Evolutionary conservation across 2,329 filamentous ascomycete species (phyloP).

Genomic region (Xylaria sp.): DNA sequence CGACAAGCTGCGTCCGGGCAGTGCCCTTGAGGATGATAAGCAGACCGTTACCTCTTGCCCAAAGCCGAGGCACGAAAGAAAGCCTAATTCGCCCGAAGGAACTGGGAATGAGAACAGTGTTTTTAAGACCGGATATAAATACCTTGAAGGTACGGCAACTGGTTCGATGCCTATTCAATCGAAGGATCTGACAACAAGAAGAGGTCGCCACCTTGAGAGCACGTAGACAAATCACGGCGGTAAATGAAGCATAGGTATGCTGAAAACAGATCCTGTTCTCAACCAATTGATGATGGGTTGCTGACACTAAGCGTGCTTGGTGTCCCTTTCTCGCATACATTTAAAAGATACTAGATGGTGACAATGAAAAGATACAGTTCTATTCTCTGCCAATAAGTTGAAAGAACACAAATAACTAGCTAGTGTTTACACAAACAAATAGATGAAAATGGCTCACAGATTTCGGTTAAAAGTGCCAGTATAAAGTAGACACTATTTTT

Average conservation of each 20-base stretch:
- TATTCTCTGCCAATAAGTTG: background rate
- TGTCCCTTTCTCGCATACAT: background rate
- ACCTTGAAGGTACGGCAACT: conserved; percentile 19
- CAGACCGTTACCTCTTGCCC: conserved; percentile 1
- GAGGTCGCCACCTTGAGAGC: conserved; percentile 16
- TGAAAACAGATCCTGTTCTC: background rate
- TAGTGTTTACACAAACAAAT: conserved; percentile 3
- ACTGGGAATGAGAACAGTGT: conserved; percentile 19
- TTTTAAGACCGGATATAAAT: conserved; percentile 21
- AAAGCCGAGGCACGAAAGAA: background rate
- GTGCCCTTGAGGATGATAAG: conserved; percentile 1
- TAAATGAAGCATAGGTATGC: conserved; percentile 21
- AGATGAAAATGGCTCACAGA: background rate
- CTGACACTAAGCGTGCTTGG: background rate
- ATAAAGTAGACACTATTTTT: background rate
- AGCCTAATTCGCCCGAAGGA: background rate
- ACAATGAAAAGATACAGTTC: background rate
- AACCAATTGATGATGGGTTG: background rate
- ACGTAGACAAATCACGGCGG: conserved; percentile 19
- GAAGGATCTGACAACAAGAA: conserved; percentile 20
- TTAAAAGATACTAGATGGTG: background rate
- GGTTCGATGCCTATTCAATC: conserved; percentile 18
- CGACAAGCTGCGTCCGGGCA: conserved; percentile 1
- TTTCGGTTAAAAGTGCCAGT: background rate
- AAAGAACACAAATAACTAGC: conserved; percentile 1